Percentiles rank a stretch among this genome's conserved stretches.
Conservation (phyloP, 768 basidiomycete genomes). For the Boletus subparvulus region DNA sequence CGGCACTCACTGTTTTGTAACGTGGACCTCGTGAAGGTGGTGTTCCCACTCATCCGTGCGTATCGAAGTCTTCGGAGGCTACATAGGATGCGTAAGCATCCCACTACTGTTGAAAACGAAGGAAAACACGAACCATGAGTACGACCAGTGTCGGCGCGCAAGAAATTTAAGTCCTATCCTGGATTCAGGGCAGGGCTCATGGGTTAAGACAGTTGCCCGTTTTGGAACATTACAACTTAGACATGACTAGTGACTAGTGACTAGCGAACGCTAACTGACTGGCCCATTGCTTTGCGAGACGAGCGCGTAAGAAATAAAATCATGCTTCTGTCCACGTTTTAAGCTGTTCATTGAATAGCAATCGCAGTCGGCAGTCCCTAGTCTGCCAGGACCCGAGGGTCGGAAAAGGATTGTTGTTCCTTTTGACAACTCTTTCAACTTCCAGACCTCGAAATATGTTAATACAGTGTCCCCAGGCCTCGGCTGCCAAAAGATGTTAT, state of each 20-base stretch:
- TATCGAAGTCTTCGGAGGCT: conserved; percentile 58
- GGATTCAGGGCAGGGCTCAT: conserved; percentile 41
- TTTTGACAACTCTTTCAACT: not conserved
- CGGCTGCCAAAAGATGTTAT: no score
- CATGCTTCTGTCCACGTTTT: not conserved
- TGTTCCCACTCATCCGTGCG: conserved; percentile 86
- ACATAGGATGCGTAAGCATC: conserved; percentile 2
- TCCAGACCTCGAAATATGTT: not conserved
- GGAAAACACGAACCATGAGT: conserved; percentile 33
- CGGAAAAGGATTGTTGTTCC: not conserved
- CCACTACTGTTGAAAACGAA: not conserved
- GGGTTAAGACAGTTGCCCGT: not conserved
- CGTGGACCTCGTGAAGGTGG: conserved; percentile 75
- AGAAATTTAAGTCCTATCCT: conserved; percentile 34
- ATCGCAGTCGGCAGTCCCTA: no score
- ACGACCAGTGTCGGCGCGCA: conserved; percentile 12
- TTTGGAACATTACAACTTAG: conserved; percentile 7
- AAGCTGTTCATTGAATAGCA: no score
- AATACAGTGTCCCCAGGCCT: not conserved
- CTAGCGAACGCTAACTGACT: no score
- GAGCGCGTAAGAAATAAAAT: not conserved
- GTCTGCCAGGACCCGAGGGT: not conserved
- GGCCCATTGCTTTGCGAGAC: not conserved
- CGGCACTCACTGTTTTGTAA: conserved; percentile 83
- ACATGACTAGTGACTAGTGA: no score